Percentiles rank a stretch among this genome's conserved stretches.
Evolutionary conservation across 805 yeast species (phyloP).

Genomic region (Alloascoidea africana): DNA sequence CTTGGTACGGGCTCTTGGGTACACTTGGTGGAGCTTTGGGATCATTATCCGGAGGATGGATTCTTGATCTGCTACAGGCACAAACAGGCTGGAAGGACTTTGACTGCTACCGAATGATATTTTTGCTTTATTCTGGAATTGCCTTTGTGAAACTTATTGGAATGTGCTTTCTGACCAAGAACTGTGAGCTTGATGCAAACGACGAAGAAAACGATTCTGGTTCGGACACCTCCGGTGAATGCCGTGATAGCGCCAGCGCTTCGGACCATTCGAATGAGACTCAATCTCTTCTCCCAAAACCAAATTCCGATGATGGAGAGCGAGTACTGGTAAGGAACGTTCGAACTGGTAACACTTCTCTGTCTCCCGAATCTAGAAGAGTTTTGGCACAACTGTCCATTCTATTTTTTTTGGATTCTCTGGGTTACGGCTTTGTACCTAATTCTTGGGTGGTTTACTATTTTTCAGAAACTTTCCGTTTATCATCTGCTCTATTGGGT

Average conservation of each 20-base stretch:
- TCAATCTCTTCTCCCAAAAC: not conserved
- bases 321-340: too few species aligned
- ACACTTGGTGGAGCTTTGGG: constrained; percentile 69
- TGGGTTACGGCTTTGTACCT: constrained; percentile 83
- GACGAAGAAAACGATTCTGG: constrained; percentile 13
- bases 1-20: constrained; percentile 55
- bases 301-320: not conserved
- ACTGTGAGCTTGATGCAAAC: constrained; percentile 31
- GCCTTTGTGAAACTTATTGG: constrained; percentile 28
- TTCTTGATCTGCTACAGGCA: constrained; percentile 30
- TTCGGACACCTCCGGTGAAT: not conserved
- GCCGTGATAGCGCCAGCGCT: too few species aligned
- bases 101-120: constrained; percentile 40
- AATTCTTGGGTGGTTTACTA: constrained; percentile 81
- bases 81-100: constrained; percentile 17
- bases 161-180: constrained; percentile 32
- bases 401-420: constrained; percentile 66
- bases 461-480: constrained; percentile 39
- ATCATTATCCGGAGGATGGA: constrained; percentile 42
- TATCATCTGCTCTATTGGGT: constrained; percentile 48
- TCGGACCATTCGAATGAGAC: not conserved
- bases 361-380: constrained; percentile 27
- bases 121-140: constrained; percentile 18
- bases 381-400: constrained; percentile 23
- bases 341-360: constrained; percentile 1